Evolutionary conservation across 495 filamentous ascomycete genomes (phyloP).

Genomic region (Cenococcum geophilum): DNA sequence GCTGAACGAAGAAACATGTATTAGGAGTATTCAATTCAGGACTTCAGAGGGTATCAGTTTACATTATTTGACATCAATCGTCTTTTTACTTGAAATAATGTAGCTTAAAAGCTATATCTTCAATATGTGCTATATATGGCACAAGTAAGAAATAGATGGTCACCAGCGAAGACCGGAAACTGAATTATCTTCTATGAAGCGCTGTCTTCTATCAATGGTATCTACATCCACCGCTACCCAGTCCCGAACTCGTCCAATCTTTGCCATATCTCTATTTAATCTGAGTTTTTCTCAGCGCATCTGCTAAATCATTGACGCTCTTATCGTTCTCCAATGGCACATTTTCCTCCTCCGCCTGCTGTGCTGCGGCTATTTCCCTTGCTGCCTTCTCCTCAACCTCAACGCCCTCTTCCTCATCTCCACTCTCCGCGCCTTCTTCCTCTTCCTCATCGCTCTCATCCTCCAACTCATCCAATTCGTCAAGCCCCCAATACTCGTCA

Average conservation of each 20-base stretch:
- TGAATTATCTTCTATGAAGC: neutral
- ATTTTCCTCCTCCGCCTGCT: constrained; percentile 67
- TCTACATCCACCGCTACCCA: neutral
- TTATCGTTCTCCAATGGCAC: constrained; percentile 65
- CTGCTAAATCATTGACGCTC: constrained; percentile 75
- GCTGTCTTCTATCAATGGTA: constrained; percentile 3
- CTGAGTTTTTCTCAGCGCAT: constrained; percentile 61
- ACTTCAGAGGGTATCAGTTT: too few relatives aligned
- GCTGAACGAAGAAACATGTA: too few relatives aligned
- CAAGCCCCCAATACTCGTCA: constrained; percentile 69
- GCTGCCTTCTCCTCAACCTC: constrained; percentile 50
- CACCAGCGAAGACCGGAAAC: neutral
- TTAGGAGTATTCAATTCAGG: too few relatives aligned
- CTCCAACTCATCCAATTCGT: constrained; percentile 78
- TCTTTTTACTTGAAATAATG: too few relatives aligned
- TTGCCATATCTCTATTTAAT: constrained; percentile 21
- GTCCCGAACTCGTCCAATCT: neutral
- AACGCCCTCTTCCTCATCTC: constrained; percentile 53
- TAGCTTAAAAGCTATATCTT: too few relatives aligned
- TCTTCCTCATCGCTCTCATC: constrained; percentile 66
- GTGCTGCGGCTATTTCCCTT: constrained; percentile 60
- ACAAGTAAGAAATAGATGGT: neutral
- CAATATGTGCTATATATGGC: neutral
- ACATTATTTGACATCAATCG: too few relatives aligned
- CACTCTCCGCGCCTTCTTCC: constrained; percentile 47